Base-by-base conservation (phyloP, 495 filamentous ascomycete species). In the Trichoderma gamsii region DNA sequence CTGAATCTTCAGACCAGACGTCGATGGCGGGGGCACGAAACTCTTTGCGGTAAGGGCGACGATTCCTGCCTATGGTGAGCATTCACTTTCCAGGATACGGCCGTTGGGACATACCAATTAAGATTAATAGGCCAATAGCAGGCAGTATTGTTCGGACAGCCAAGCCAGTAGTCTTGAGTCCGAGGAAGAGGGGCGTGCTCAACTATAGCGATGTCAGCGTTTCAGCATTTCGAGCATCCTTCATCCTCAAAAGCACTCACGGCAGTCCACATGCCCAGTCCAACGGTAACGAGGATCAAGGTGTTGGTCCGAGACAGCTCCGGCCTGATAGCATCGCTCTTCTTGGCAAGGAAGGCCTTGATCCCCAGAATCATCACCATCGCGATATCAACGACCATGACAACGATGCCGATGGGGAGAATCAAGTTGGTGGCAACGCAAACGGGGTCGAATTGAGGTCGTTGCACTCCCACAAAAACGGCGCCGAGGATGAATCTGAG, bases 71-170 rank as follows among this genome's bases (percentile, higher is more conserved):
- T 29, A 49, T 63, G 18, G 71, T 70, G 73, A 70, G 29, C 65
- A 70, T 67, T 76, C 68, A 16, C 73, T 72, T 63, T 72, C 69
- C 11, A 71, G 72, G 12, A 69, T 41, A 23, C 25, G 46, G 25
- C 0, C 18, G 72, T 56, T 68, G 67, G n/a, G 25, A 76, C 75
- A 64, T 74, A 84, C 83, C 73, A 69, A 85, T 79, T 73, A 85
- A 68, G 27, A 84, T 73, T 13, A 79, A 73, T 23, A 86, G 71
- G 16, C 83, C 83, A 52, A 74, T 75, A 1, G 82, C 77, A 35
- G 84, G 84, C n/a, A 85, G 69, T 11, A 79, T 79, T 5, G 81
- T 86, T 71, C 77, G 77, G 27, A 78, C 70, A 5, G 80, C 76
- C 25, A 84, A 72, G 18, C 76, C 74, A 1, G 81, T 73, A 29